Conservation (phyloP, 768 basidiomycete genomes). For the Sistotremastrum niveocremeum region DNA sequence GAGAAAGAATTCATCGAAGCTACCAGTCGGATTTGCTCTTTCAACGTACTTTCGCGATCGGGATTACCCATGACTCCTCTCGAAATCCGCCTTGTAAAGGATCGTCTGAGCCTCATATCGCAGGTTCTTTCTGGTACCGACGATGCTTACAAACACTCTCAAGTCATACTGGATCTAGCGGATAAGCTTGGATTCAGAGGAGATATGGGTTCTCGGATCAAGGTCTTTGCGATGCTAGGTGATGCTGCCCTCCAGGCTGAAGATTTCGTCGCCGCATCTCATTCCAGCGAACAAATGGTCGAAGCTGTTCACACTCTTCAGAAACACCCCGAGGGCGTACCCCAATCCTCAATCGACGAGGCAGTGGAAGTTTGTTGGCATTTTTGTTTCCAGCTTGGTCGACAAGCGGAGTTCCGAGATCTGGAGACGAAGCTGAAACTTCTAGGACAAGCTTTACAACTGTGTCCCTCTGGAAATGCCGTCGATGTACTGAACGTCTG, state of each 20-base stretch:
- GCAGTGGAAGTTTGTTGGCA: slow-evolving; percentile 83
- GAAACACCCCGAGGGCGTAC: slow-evolving; percentile 22
- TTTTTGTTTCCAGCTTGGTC: slow-evolving; percentile 76
- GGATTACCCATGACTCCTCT: slow-evolving; percentile 77
- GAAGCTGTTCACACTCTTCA: slow-evolving; percentile 40
- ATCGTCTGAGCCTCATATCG: slow-evolving; percentile 77
- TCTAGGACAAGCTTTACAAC: slow-evolving; percentile 68
- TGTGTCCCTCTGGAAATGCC: slow-evolving; percentile 74
- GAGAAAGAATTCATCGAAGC: slow-evolving; percentile 96
- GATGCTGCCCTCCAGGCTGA: slow-evolving; percentile 75
- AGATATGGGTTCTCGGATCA: slow-evolving; percentile 65
- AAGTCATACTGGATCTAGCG: slow-evolving; percentile 83
- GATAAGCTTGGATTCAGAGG: slow-evolving; percentile 72
- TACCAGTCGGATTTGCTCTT: slow-evolving; percentile 89
- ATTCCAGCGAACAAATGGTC: slow-evolving; percentile 61
- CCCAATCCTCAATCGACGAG: slow-evolving; percentile 27
- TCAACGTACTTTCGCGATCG: slow-evolving; percentile 63
- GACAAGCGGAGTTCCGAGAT: slow-evolving; percentile 65
- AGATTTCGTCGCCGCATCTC: slow-evolving; percentile 65
- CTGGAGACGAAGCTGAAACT: slow-evolving; percentile 51
- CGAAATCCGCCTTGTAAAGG: slow-evolving; percentile 85
- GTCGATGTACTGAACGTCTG: slow-evolving; percentile 67
- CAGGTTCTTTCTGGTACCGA: slow-evolving; percentile 72
- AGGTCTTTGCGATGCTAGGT: slow-evolving; percentile 80
- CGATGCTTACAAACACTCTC: slow-evolving; percentile 84